A percentile compares a stretch with the other conserved stretches of the same genome.
Evolutionary conservation across 78 protist species (phyloP).

Genomic region (Pelomyxa schiedti): DNA sequence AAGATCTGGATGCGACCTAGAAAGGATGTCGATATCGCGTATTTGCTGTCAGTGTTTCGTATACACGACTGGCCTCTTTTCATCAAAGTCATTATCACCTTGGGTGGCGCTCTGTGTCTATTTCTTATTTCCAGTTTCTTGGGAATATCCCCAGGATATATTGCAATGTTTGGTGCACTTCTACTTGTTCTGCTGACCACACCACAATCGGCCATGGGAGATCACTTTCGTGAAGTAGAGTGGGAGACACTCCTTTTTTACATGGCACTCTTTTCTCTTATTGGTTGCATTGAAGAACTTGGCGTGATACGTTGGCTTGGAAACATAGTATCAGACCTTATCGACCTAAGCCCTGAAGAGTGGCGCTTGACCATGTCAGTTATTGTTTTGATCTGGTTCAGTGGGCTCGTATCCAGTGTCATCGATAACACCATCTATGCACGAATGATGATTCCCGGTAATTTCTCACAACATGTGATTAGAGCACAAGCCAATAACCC

Average conservation of each 20-base stretch:
- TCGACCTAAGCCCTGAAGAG: constrained; percentile 3
- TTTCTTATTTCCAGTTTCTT: constrained; percentile 24
- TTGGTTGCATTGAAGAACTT: constrained; percentile 26
- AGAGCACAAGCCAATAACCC: too few species aligned
- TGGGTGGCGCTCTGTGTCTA: constrained; percentile 11
- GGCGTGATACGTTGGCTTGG: constrained; percentile 32
- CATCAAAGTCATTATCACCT: background rate
- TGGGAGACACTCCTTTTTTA: constrained; percentile 62
- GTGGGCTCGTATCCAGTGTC: constrained; percentile 39
- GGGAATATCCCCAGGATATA: constrained; percentile 33
- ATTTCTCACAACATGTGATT: too few species aligned
- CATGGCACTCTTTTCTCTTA: constrained; percentile 27
- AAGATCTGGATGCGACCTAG: too few species aligned
- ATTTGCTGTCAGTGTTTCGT: background rate
- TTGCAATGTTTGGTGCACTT: constrained; percentile 41
- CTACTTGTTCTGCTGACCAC: constrained; percentile 7
- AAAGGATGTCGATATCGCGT: background rate
- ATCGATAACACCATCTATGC: constrained; percentile 16
- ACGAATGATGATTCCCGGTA: too few species aligned
- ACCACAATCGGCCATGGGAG: too few species aligned
- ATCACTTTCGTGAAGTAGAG: constrained; percentile 45
- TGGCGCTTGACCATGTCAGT: constrained; percentile 23
- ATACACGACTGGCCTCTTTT: constrained; percentile 11
- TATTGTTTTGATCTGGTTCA: constrained; percentile 41
- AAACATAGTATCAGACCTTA: background rate